Evolutionary conservation across 2,329 filamentous ascomycete species (phyloP), one percentile per base, ranked within the genome.

Genomic region (Fusarium verticillioides): DNA sequence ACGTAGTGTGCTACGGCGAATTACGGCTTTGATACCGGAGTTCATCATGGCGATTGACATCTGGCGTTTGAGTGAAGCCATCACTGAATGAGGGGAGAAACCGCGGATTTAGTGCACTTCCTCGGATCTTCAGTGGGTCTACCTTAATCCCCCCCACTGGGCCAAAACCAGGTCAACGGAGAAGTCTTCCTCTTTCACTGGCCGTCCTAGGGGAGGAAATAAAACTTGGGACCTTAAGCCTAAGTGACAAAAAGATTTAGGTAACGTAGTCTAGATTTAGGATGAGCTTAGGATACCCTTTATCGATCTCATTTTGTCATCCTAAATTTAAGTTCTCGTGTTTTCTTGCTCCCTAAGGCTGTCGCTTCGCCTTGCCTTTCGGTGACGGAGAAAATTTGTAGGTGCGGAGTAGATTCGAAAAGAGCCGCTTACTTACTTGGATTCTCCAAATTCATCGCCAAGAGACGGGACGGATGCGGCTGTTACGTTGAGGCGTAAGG

Each of bases 391-490:
- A 46, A 52, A 32, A 21, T n/a, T 18, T 28, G 4, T 5, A 13
- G 15, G 34, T 69, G 63, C 57, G 63, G 66, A 69, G 63, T 63
- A 49, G n/a, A 34, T 15, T 63, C 15, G 34, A 26, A 28, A 47
- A 47, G 42, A 59, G 15, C 44, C 34, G 34, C 13, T 57, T 34
- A n/a, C 56, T 52, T 63, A 23, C 56, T 32, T 69, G 57, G n/a
- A 21, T 63, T 69, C 63, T 63, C 63, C 56, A 62, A 52, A 28
- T 26, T n/a, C 23, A 40, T 67, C 28, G 63, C 49, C 66, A 69
- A 62, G 64, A 63, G 42, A 67, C 61, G 34, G 62, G 30, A 64
- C 46, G 34, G 28, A 46, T 39, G 60, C 50, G 34, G 46, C 21
- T 63, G n/a, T 46, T 32, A 9, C 19, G 30, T 13, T 57, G 30